Evolutionary conservation across 768 basidiomycete genomes (phyloP).

Genomic region (Kwoniella mangroviensis): DNA sequence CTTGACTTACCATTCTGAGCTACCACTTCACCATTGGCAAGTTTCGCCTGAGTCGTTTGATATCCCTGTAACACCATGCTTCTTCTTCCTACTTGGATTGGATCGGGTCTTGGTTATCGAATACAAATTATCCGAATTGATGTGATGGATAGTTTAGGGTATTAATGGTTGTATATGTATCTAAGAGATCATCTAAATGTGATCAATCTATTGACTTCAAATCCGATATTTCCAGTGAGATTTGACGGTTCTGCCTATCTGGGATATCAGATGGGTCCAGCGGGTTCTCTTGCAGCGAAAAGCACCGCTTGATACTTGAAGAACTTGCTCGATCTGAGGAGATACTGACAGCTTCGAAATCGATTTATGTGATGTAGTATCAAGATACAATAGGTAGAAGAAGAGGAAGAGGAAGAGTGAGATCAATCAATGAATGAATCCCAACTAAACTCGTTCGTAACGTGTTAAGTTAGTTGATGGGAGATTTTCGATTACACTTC

Average conservation of each 20-base stretch:
- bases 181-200: too few relatives aligned
- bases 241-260: too few relatives aligned
- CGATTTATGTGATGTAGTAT: neutral
- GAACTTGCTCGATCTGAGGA: too few relatives aligned
- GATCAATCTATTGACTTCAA: too few relatives aligned
- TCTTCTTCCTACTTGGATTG: too few relatives aligned
- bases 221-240: too few relatives aligned
- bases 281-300: too few relatives aligned
- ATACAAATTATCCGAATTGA: too few relatives aligned
- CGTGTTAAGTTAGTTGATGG: neutral
- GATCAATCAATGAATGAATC: neutral
- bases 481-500: neutral
- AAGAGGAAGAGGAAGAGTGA: neutral
- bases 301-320: neutral
- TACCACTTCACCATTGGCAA: slow-evolving; percentile 53
- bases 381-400: neutral
- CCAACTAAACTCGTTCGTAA: neutral
- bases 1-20: slow-evolving; percentile 44
- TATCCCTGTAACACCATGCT: slow-evolving; percentile 41
- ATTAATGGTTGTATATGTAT: too few relatives aligned
- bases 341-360: neutral
- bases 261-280: too few relatives aligned
- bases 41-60: slow-evolving; percentile 39
- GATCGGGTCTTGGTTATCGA: too few relatives aligned
- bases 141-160: too few relatives aligned